phyloP scores from a whole-genome alignment of 1,139 yeast genomes.

The Geotrichum europaeum region DNA sequence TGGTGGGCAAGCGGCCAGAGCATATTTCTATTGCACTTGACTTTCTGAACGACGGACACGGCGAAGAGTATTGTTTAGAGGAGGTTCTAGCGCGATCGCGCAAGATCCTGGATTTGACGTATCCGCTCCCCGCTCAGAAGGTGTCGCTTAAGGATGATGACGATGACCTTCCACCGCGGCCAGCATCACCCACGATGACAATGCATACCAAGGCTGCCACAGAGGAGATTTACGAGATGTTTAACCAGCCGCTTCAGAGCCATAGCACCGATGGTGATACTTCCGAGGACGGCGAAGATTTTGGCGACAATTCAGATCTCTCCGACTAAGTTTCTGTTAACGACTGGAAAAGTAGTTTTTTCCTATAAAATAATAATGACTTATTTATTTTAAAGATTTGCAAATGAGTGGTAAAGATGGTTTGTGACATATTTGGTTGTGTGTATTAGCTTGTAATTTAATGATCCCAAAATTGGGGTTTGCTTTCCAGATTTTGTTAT shows the following conservation, averaged over 20 bases:
- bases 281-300: constrained; percentile 18
- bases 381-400: too few relatives aligned
- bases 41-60: constrained; percentile 42
- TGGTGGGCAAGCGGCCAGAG: constrained; percentile 49
- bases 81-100: constrained; percentile 54
- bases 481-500: too few relatives aligned
- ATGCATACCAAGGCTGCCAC: constrained; percentile 69
- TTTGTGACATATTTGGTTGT: too few relatives aligned
- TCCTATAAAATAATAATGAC: too few relatives aligned
- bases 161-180: constrained; percentile 16
- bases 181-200: constrained; percentile 66
- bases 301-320: neutral
- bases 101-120: constrained; percentile 26
- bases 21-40: constrained; percentile 45
- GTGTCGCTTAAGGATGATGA: constrained; percentile 26
- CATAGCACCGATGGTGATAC: constrained; percentile 22
- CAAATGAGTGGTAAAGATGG: too few relatives aligned
- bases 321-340: neutral
- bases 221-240: constrained; percentile 70
- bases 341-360: neutral
- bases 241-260: constrained; percentile 53
- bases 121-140: constrained; percentile 20
- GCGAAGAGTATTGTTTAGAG: constrained; percentile 53
- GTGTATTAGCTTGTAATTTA: too few relatives aligned
- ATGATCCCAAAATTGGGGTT: too few relatives aligned